Base-by-base conservation (phyloP, 176 grass and related monocot genomes). In the Eremochloa ophiuroides region DNA sequence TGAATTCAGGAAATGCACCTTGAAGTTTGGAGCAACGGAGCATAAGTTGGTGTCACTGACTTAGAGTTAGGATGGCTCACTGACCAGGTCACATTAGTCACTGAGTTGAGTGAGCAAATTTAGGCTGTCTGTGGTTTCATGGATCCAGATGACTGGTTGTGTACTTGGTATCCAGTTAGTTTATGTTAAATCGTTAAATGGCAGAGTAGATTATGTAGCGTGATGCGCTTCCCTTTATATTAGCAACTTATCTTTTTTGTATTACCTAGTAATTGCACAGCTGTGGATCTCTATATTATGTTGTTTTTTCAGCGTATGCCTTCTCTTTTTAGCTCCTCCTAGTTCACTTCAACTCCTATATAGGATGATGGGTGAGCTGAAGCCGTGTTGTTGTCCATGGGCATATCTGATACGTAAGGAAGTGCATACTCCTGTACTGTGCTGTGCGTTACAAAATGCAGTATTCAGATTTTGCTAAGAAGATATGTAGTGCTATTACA, bases 1-100 rank as follows among this genome's bases (percentile, higher is more conserved):
- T 84, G 15, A 70, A 69, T 80, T 48, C 81, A 87, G 80, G 85
- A 58, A 66, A 79, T 81, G 65, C 65, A 55, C 50, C 34, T 15
- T 73, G 78, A 77, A 76, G 87, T 72, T 5, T 62, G 74, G 84
- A 84, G 80, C 81, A 91, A 59, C 29, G 80, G 76, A 91, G 40
- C 73, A 50, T 74, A 75, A 84, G 66, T 72, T 65, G 13, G 76
- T 46, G 56, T 69, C 71, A 71, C 84, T 83, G 84, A 90, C 69
- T 33, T 87, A 90, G 80, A 91, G 61, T 64, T 86, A 83, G 76
- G 76, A 87, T 23, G 42, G 58, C 64, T 76, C 62, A 63, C 80
- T 80, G 84, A 76, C 70, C 64, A 73, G 51, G 40, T 63, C 66
- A 69, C 10, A 62, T 30, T 63, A 68, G 69, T 62, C 63, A 47